A percentile compares a stretch with the other conserved stretches of the same genome.
Conservation (phyloP, 257 asterid species). For the Solanum bulbocastanum region DNA sequence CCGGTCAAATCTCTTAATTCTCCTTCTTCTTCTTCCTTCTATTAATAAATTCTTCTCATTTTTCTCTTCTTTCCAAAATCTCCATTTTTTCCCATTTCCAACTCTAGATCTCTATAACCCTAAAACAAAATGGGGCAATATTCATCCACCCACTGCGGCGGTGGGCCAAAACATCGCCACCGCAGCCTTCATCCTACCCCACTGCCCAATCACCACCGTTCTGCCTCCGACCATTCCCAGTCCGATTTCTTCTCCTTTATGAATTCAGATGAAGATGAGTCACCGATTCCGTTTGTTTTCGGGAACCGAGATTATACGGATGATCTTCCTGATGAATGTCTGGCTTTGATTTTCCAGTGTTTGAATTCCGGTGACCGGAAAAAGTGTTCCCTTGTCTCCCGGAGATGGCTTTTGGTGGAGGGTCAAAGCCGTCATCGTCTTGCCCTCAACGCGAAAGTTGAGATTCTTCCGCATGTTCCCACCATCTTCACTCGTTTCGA, state of each 20-base stretch:
- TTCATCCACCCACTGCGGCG: slow-evolving; percentile 16
- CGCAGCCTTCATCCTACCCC: background rate
- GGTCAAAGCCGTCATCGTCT: slow-evolving; percentile 74
- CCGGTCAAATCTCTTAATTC: slow-evolving; percentile 8
- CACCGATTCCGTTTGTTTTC: background rate
- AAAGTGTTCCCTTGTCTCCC: slow-evolving; percentile 56
- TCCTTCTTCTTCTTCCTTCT: background rate
- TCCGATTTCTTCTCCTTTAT: slow-evolving; percentile 2
- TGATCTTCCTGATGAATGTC: slow-evolving; percentile 73
- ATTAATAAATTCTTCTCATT: background rate
- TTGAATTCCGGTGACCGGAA: slow-evolving; percentile 67
- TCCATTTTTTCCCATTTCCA: background rate
- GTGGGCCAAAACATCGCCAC: slow-evolving; percentile 1
- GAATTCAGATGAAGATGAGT: slow-evolving; percentile 12
- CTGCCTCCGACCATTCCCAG: background rate
- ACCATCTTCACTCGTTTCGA: slow-evolving; percentile 55
- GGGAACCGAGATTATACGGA: slow-evolving; percentile 27
- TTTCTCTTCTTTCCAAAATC: background rate
- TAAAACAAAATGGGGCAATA: slow-evolving; percentile 18
- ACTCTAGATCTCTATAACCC: background rate
- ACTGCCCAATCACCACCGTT: background rate
- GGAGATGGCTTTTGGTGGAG: slow-evolving; percentile 61
- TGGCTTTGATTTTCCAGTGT: slow-evolving; percentile 55
- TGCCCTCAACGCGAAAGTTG: slow-evolving; percentile 40
- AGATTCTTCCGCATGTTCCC: slow-evolving; percentile 23